These are phyloP conservation scores for Halteria grandinella DNA, from an alignment of 73 alveolate species.

Conservation along the genomic window DNA sequence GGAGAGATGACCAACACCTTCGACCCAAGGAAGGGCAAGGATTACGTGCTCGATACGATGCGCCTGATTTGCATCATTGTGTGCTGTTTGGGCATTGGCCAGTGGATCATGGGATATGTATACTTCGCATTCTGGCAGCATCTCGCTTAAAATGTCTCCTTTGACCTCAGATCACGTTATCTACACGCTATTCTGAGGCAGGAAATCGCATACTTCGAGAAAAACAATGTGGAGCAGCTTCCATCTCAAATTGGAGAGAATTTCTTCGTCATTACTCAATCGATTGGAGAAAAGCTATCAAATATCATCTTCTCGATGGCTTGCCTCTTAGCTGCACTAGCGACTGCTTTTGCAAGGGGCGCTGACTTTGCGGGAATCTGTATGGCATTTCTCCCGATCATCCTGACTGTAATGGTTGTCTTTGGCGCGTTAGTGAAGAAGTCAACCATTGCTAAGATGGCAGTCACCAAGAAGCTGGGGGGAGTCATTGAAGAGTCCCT, in stretches of 20 bases:
- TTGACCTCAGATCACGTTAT: conserved; percentile 1
- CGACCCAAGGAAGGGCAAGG: conserved; percentile 46
- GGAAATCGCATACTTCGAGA: conserved; percentile 31
- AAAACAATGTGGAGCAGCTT: conserved; percentile 17
- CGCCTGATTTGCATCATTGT: conserved; percentile 6
- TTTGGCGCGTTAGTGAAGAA: conserved; percentile 5
- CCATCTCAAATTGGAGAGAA: conserved; percentile 32
- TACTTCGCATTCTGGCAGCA: conserved; percentile 21
- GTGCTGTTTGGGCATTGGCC: conserved; percentile 4
- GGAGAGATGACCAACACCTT: conserved; percentile 74
- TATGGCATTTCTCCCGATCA: conserved; percentile 11
- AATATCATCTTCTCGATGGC: background rate
- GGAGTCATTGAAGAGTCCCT: conserved; percentile 58
- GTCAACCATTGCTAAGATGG: background rate
- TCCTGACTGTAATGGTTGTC: background rate
- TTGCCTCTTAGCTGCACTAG: background rate
- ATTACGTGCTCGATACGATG: conserved; percentile 48
- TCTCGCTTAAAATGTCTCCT: conserved; percentile 2
- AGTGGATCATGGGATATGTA: background rate
- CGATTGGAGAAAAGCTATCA: conserved; percentile 45
- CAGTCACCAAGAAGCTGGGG: conserved; percentile 23
- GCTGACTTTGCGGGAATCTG: conserved; percentile 19
- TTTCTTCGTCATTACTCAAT: background rate
- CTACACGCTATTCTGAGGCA: background rate
- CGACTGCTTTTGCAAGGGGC: conserved; percentile 9